These are phyloP conservation scores for Gyrodon lividus DNA, from an alignment of 768 basidiomycete species.

Conservation along the genomic window DNA sequence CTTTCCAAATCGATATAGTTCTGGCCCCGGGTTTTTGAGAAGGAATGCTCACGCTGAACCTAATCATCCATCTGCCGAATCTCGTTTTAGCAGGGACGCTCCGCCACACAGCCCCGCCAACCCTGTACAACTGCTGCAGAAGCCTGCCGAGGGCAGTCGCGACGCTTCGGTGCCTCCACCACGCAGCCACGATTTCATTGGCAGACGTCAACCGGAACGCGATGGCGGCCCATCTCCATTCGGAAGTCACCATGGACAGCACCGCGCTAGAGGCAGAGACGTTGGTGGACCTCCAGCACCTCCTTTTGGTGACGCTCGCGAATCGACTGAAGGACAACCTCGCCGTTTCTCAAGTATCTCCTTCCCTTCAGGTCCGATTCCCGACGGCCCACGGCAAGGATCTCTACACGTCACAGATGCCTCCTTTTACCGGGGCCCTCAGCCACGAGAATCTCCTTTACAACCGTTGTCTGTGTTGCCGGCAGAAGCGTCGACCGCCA, in stretches of 20 bases:
- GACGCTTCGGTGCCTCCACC: constrained; percentile 15
- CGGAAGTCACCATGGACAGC: constrained; percentile 19
- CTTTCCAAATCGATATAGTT: constrained; percentile 41
- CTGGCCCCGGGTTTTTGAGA: constrained; percentile 35
- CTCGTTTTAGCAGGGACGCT: constrained; percentile 45
- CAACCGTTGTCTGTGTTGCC: constrained; percentile 32
- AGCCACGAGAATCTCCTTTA: constrained; percentile 44
- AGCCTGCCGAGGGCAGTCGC: constrained; percentile 34
- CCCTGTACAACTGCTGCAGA: constrained; percentile 61
- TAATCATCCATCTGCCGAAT: constrained; percentile 40
- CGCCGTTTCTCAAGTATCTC: constrained; percentile 25
- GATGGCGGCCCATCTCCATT: constrained; percentile 11
- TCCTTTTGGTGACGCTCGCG: constrained; percentile 16
- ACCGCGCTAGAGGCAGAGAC: constrained; percentile 19
- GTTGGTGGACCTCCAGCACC: constrained; percentile 7
- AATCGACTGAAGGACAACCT: constrained; percentile 15
- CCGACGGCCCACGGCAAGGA: constrained; percentile 19
- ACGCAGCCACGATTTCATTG: constrained; percentile 17
- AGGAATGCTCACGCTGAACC: constrained; percentile 47
- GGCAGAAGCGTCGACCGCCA: constrained; percentile 6
- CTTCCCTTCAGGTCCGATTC: constrained; percentile 18
- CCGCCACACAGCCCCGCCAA: constrained; percentile 39
- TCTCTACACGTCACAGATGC: constrained; percentile 22
- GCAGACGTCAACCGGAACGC: constrained; percentile 19
- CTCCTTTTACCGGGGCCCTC: constrained; percentile 32